These are phyloP conservation scores for Daldinia eschscholtzii DNA, from an alignment of 2,329 filamentous ascomycete species.

Conservation along the genomic window DNA sequence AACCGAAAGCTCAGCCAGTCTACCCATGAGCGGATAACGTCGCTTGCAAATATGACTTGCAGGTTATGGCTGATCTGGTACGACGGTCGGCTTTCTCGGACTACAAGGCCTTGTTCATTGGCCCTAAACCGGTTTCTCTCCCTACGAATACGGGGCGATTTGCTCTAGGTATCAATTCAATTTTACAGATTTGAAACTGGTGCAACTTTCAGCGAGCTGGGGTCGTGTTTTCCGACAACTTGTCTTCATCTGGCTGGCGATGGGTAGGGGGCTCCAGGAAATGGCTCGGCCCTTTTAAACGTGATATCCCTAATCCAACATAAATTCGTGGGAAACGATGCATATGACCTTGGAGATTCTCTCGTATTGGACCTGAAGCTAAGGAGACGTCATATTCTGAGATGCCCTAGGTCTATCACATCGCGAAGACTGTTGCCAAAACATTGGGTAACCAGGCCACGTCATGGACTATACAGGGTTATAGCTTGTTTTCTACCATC, in stretches of 20 bases:
- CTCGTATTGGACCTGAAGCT: not conserved
- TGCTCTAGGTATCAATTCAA: constrained; percentile 52
- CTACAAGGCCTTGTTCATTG: constrained; percentile 74
- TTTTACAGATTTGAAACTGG: constrained; percentile 62
- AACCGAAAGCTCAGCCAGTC: constrained; percentile 38
- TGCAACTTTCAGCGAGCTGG: constrained; percentile 62
- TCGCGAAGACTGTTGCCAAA: not conserved
- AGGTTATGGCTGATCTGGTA: constrained; percentile 44
- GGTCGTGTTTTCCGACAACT: constrained; percentile 58
- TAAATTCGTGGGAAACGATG: constrained; percentile 87
- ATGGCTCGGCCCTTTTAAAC: constrained; percentile 71
- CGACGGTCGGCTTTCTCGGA: constrained; percentile 59
- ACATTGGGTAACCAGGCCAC: not conserved
- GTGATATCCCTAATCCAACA: constrained; percentile 68
- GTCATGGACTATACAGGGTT: not conserved
- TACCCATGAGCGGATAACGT: constrained; percentile 12
- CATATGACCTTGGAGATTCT: constrained; percentile 57
- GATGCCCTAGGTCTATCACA: not conserved
- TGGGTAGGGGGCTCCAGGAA: constrained; percentile 79
- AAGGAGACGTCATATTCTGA: not conserved
- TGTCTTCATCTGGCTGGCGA: constrained; percentile 14
- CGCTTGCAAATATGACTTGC: not conserved
- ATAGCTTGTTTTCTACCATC: not conserved
- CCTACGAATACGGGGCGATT: constrained; percentile 56
- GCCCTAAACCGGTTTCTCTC: constrained; percentile 73